A percentile compares a stretch with the other conserved stretches of the same genome.
Evolutionary conservation across 2,329 filamentous ascomycete genomes (phyloP).

Genomic region (Xylariaceae sp.): DNA sequence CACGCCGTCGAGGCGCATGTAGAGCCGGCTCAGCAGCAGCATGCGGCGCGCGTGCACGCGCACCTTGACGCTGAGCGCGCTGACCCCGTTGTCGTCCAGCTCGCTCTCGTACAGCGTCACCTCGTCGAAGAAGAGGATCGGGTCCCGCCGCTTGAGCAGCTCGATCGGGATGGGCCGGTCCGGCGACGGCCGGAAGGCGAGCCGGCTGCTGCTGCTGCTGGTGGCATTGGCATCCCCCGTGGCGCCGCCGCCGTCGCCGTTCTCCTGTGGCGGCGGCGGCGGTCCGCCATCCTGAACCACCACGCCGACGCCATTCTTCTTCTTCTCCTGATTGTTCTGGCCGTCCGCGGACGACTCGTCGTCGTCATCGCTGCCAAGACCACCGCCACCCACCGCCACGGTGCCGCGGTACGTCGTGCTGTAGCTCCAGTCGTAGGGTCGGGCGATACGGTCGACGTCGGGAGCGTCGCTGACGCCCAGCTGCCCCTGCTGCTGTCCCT

Average conservation of each 20-base stretch:
- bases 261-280: neutral
- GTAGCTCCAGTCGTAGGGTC: conserved; percentile 98
- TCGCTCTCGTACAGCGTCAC: conserved; percentile 96
- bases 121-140: conserved; percentile 94
- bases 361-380: too few relatives aligned
- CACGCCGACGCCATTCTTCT: neutral
- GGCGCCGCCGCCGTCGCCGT: neutral
- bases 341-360: conserved; percentile 4
- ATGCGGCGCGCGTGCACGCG: conserved; percentile 87
- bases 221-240: too few relatives aligned
- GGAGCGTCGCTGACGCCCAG: too few relatives aligned
- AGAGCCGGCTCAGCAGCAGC: conserved; percentile 77
- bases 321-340: neutral
- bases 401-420: conserved; percentile 81
- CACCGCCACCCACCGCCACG: conserved; percentile 32
- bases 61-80: conserved; percentile 81
- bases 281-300: neutral
- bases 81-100: conserved; percentile 94
- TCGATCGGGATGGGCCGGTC: conserved; percentile 74
- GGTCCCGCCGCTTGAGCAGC: conserved; percentile 79
- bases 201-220: too few relatives aligned
- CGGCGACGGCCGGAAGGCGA: conserved; percentile 19
- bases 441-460: conserved; percentile 93
- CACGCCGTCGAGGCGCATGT: conserved; percentile 89
- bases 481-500: too few relatives aligned